Evolutionary conservation across 352 stramenopile species (phyloP).

Genomic region (Blastocystis sp.): DNA sequence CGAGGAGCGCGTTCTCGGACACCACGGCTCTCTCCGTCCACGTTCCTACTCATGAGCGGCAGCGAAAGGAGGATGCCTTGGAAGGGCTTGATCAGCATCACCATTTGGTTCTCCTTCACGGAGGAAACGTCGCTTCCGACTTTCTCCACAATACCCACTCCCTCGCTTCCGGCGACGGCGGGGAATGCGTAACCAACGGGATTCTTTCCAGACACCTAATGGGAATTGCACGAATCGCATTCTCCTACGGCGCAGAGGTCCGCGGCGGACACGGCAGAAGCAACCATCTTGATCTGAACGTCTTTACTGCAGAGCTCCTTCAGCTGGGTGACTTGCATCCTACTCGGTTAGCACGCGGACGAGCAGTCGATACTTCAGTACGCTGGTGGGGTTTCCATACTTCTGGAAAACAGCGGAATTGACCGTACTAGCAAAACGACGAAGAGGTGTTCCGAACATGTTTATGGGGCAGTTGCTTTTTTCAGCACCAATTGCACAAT

Average conservation of each 20-base stretch:
- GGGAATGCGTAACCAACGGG: conserved; percentile 17
- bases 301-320: conserved; percentile 55
- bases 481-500: not conserved
- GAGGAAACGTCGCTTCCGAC: conserved; percentile 74
- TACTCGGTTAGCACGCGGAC: not conserved
- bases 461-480: not conserved
- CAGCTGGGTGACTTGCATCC: conserved; percentile 29
- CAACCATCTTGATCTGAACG: conserved; percentile 71
- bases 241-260: conserved; percentile 39
- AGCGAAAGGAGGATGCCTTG: not conserved
- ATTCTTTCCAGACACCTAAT: conserved; percentile 45
- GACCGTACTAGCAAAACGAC: conserved; percentile 70
- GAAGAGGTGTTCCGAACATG: conserved; percentile 19
- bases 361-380: conserved; percentile 26
- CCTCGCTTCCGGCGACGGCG: conserved; percentile 76
- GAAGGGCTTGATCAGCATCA: conserved; percentile 75
- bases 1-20: conserved; percentile 70
- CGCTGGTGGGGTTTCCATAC: conserved; percentile 57
- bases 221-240: not conserved
- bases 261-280: conserved; percentile 9
- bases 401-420: conserved; percentile 73
- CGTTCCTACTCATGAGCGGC: conserved; percentile 58
- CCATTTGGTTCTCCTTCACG: conserved; percentile 76
- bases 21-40: conserved; percentile 63
- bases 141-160: conserved; percentile 76